Evolutionary conservation across 2,329 filamentous ascomycete genomes (phyloP).

Genomic region (Calonectria henricotiae): DNA sequence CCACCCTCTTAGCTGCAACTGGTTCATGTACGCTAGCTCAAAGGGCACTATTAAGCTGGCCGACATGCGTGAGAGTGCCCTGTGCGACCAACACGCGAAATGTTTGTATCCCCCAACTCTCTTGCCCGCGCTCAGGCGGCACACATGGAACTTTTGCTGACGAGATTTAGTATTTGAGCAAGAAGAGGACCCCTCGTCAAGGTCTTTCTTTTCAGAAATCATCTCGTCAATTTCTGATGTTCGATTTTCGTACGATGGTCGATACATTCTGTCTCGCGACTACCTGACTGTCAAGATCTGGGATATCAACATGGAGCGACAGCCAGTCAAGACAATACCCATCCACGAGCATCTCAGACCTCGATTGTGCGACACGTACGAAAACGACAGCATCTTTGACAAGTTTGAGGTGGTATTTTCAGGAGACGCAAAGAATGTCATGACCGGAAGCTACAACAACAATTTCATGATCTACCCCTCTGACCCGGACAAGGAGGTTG

Average conservation of each 20-base stretch:
- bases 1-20: conserved; percentile 97
- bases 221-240: conserved; percentile 99
- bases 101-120: conserved; percentile 67
- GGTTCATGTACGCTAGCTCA: conserved; percentile 99
- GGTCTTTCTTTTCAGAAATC: conserved; percentile 99
- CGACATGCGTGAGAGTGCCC: conserved; percentile 96
- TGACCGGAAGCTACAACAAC: conserved; percentile 99
- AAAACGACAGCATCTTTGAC: conserved; percentile 99
- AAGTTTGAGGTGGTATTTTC: conserved; percentile 99
- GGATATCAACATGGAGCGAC: conserved; percentile 99
- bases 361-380: conserved; percentile 96
- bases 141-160: conserved; percentile 45
- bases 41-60: conserved; percentile 99
- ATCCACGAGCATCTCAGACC: conserved; percentile 98
- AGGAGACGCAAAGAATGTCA: conserved; percentile 97
- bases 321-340: conserved; percentile 97
- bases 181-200: conserved; percentile 96
- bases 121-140: not conserved
- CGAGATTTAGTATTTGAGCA: conserved; percentile 88
- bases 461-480: conserved; percentile 99
- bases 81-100: conserved; percentile 97
- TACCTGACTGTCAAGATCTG: conserved; percentile 99
- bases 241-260: conserved; percentile 95
- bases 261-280: conserved; percentile 97
- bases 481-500: conserved; percentile 94